Percentiles rank a stretch among this genome's conserved stretches.
phyloP scores from a whole-genome alignment of 225 moss, liverwort and hornwort species.

The Sphagnum tenellum region DNA sequence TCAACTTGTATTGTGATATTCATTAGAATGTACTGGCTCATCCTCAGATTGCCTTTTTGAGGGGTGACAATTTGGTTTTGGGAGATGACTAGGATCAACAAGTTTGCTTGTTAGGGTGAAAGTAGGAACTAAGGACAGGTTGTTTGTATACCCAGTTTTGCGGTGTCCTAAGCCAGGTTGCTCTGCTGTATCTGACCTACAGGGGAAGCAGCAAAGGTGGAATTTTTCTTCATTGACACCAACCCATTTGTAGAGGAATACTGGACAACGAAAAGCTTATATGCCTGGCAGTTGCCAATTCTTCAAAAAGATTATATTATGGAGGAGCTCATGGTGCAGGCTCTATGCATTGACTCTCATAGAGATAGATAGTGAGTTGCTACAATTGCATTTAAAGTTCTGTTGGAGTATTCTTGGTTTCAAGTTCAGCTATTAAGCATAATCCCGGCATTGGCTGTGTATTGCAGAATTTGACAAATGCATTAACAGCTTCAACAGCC shows the following conservation, averaged over 20 bases:
- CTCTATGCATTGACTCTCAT: background rate
- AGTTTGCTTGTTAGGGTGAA: background rate
- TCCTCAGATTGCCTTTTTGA: no score
- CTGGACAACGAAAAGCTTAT: conserved; percentile 29
- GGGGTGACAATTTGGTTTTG: no score
- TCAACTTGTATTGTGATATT: no score
- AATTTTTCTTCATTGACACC: conserved; percentile 70
- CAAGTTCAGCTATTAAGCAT: background rate
- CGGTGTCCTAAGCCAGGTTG: background rate
- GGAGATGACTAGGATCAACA: no score
- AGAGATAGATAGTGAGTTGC: no score
- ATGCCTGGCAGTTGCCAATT: conserved; percentile 49
- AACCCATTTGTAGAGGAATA: conserved; percentile 60
- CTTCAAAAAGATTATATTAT: conserved; percentile 45
- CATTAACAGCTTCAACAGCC: conserved; percentile 36
- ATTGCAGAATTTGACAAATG: conserved; percentile 29
- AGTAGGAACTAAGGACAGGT: background rate
- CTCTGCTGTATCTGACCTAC: background rate
- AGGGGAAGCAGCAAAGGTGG: conserved; percentile 29
- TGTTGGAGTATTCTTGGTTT: no score
- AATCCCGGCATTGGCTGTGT: background rate
- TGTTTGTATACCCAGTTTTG: background rate
- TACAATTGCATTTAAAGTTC: no score
- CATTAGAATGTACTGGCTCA: no score
- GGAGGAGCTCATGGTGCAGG: conserved; percentile 39